Evolutionary conservation across 1,139 yeast genomes (phyloP).

Genomic region (Yamadazyma siamensis): DNA sequence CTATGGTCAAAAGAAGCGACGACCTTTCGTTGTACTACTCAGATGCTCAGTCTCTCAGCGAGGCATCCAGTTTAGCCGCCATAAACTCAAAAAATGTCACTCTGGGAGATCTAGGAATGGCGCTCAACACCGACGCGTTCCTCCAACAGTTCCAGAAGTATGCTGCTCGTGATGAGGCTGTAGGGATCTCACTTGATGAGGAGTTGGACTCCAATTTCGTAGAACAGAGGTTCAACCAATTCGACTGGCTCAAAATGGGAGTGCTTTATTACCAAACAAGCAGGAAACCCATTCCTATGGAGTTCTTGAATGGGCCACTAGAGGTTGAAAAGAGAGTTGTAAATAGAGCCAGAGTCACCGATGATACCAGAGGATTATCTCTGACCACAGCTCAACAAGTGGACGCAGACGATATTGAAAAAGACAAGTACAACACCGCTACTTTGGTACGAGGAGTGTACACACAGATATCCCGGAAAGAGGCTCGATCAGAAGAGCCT

Average conservation of each 20-base stretch:
- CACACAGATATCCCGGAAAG: constrained; percentile 30
- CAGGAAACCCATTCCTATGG: constrained; percentile 47
- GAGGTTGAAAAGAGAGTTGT: constrained; percentile 55
- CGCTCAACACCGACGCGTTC: constrained; percentile 49
- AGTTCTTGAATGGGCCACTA: constrained; percentile 71
- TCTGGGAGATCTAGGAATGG: constrained; percentile 50
- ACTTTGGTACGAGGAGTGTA: constrained; percentile 53
- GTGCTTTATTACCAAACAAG: constrained; percentile 47
- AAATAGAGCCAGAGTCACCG: constrained; percentile 31
- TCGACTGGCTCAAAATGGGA: constrained; percentile 64
- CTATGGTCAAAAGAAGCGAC: constrained; percentile 21
- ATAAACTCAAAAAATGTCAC: constrained; percentile 56
- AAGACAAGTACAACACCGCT: constrained; percentile 56
- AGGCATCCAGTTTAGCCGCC: constrained; percentile 40
- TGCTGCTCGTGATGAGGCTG: constrained; percentile 7
- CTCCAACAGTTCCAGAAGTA: constrained; percentile 34
- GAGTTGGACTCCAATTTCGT: constrained; percentile 5
- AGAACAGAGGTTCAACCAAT: constrained; percentile 31
- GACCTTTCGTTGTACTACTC: constrained; percentile 18
- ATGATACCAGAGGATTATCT: constrained; percentile 36
- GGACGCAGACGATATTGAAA: constrained; percentile 47
- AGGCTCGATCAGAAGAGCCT: constrained; percentile 9
- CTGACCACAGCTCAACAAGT: constrained; percentile 55
- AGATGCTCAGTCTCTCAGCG: constrained; percentile 42
- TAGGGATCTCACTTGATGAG: constrained; percentile 5